Percentiles rank a stretch among this genome's conserved stretches.
These are phyloP conservation scores for Colletotrichum salicis DNA, from an alignment of 2,329 filamentous ascomycete species.

Conservation along the genomic window DNA sequence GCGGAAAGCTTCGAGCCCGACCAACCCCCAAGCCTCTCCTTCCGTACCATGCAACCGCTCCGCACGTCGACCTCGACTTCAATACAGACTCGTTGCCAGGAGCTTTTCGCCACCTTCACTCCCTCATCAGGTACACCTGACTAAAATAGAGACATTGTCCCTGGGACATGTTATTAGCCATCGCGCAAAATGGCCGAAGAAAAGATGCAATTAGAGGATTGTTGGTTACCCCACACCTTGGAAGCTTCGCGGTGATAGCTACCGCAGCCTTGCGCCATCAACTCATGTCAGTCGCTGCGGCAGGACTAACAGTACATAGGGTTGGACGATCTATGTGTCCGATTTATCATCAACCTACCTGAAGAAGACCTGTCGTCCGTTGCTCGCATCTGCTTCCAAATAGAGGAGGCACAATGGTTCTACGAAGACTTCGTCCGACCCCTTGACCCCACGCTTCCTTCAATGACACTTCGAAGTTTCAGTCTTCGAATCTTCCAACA, in stretches of 20 bases:
- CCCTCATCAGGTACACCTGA: slow-evolving; percentile 18
- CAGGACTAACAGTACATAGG: slow-evolving; percentile 60
- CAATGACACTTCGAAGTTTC: slow-evolving; percentile 85
- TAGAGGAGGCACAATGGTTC: slow-evolving; percentile 99
- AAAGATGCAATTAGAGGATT: slow-evolving; percentile 91
- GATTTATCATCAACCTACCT: slow-evolving; percentile 97
- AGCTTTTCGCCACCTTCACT: slow-evolving; percentile 1
- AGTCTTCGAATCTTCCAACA: slow-evolving; percentile 92
- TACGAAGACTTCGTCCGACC: slow-evolving; percentile 99
- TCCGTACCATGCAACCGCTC: slow-evolving; percentile 29
- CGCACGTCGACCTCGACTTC: slow-evolving; percentile 18
- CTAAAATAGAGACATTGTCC: background rate
- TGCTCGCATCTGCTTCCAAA: slow-evolving; percentile 96
- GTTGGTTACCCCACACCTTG: slow-evolving; percentile 58
- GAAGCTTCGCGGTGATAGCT: background rate
- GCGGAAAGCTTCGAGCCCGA: slow-evolving; percentile 33
- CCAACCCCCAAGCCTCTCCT: slow-evolving; percentile 10
- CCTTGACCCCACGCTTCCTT: slow-evolving; percentile 84
- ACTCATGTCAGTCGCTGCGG: background rate
- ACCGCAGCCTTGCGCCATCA: slow-evolving; percentile 33
- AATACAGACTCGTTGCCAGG: slow-evolving; percentile 26
- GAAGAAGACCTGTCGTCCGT: slow-evolving; percentile 89
- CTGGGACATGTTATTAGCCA: slow-evolving; percentile 33
- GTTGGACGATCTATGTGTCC: slow-evolving; percentile 97
- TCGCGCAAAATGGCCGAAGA: slow-evolving; percentile 74